Base-by-base conservation (phyloP, 163 green algal genomes). In the Chlamydomonas reinhardtii region DNA sequence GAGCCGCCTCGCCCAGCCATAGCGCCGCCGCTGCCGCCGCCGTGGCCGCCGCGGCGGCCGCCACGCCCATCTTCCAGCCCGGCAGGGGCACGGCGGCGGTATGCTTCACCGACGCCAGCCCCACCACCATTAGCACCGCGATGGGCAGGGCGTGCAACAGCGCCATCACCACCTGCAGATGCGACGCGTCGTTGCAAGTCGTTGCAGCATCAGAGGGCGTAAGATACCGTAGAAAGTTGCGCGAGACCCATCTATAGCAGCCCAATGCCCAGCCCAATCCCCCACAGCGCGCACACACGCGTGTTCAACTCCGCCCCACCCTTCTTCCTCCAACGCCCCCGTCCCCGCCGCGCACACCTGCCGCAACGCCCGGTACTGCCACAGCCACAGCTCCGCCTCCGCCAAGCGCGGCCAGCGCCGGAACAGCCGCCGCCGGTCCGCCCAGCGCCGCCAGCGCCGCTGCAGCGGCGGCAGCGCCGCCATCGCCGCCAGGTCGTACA, bases 311-410 rank as follows among this genome's bases (percentile, higher is more conserved):
- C 48, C 48, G 2, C 9, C 48, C 11, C 48, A 56, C 6, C 12
- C 48, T 2, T 14, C 48, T 19, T 19, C 6, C 48, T 22, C 48
- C 48, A 9, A 56, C 48, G 14, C 48, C 48, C 48, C 39, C 39
- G 5, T 48, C 5, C 39, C 39, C 39, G 39, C 5, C 39, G 39
- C 39, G 39, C 39, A 1, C 24, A 87, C 2, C 72, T 71, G 71
- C 27, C 82, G 82, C 8, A 22, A 66, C 0, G 31, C n/a, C 27
- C 82, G 73, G 72, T 87, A 87, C 61, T 87, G 71, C 82, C 82
- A 87, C 61, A 87, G 82, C 82, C 82, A 87, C 29, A 65, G 32
- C 69, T 86, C 80, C 27, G 37, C 32, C 5, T 39, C 80, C 22
- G 34, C 35, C 70, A 79, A 29, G 24, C 70, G 17, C 9, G 25